Evolutionary conservation across 768 basidiomycete species (phyloP).

Genomic region (Tulasnella sp.): DNA sequence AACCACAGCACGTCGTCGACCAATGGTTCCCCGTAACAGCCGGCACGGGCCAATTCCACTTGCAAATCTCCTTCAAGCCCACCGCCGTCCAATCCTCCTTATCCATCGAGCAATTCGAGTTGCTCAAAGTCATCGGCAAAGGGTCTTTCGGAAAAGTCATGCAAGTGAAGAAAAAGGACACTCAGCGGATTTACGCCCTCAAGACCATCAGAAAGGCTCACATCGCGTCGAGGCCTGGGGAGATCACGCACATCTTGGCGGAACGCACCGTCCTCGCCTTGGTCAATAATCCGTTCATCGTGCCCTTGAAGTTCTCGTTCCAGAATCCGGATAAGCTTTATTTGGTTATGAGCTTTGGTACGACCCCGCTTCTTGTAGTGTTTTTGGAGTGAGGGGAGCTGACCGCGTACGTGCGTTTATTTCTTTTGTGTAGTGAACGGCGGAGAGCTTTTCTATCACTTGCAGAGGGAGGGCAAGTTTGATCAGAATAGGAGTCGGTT

Average conservation of each 20-base stretch:
- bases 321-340: slow-evolving; percentile 97
- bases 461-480: slow-evolving; percentile 95
- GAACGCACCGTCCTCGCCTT: slow-evolving; percentile 94
- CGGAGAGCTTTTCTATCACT: slow-evolving; percentile 94
- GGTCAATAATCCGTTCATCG: slow-evolving; percentile 98
- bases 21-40: slow-evolving; percentile 83
- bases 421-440: slow-evolving; percentile 63
- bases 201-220: slow-evolving; percentile 98
- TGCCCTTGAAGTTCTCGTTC: slow-evolving; percentile 98
- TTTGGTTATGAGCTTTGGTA: slow-evolving; percentile 92
- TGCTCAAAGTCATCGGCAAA: slow-evolving; percentile 97
- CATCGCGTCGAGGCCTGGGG: slow-evolving; percentile 90
- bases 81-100: slow-evolving; percentile 43
- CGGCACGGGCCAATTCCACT: slow-evolving; percentile 85
- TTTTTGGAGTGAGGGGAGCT: background rate
- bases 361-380: slow-evolving; percentile 30
- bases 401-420: background rate
- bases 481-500: slow-evolving; percentile 89
- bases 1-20: slow-evolving; percentile 65
- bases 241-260: slow-evolving; percentile 96
- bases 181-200: slow-evolving; percentile 92
- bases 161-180: slow-evolving; percentile 99
- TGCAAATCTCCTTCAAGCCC: slow-evolving; percentile 92
- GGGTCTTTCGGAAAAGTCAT: slow-evolving; percentile 95
- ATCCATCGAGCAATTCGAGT: slow-evolving; percentile 93